phyloP scores from a whole-genome alignment of 306 rosid species.

The Ammopiptanthus mongolicus region DNA sequence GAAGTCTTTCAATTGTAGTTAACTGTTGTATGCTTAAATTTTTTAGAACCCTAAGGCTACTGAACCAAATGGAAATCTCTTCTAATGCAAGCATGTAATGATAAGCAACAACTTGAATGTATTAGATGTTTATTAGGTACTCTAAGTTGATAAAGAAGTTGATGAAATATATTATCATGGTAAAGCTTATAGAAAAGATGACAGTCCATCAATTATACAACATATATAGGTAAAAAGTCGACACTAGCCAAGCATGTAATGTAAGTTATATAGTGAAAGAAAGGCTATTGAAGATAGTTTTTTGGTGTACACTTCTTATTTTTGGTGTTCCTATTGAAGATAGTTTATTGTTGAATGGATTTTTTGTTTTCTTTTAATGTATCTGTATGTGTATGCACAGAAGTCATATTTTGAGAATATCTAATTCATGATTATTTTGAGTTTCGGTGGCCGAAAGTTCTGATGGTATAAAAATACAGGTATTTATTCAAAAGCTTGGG shows the following conservation, averaged over 20 bases:
- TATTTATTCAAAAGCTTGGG: slow-evolving; percentile 79
- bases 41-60: background rate
- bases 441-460: slow-evolving; percentile 92
- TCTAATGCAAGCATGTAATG: background rate
- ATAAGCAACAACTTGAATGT: too few relatives aligned
- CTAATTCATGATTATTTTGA: slow-evolving; percentile 27
- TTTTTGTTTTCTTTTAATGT: background rate
- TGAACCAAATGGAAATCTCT: background rate
- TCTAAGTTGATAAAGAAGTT: background rate
- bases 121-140: background rate
- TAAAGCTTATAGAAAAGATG: slow-evolving; percentile 14
- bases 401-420: slow-evolving; percentile 1
- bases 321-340: too few relatives aligned
- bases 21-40: background rate
- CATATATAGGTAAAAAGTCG: background rate
- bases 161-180: too few relatives aligned
- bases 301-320: too few relatives aligned
- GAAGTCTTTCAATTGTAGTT: background rate
- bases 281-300: too few relatives aligned
- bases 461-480: slow-evolving; percentile 72
- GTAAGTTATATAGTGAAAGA: background rate
- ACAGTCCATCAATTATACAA: background rate
- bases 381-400: background rate
- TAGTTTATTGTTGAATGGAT: background rate
- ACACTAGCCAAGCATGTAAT: background rate